Evolutionary conservation across 2,329 filamentous ascomycete species (phyloP), one percentile per base, ranked within the genome.

Genomic region (Davidsoniella virescens): DNA sequence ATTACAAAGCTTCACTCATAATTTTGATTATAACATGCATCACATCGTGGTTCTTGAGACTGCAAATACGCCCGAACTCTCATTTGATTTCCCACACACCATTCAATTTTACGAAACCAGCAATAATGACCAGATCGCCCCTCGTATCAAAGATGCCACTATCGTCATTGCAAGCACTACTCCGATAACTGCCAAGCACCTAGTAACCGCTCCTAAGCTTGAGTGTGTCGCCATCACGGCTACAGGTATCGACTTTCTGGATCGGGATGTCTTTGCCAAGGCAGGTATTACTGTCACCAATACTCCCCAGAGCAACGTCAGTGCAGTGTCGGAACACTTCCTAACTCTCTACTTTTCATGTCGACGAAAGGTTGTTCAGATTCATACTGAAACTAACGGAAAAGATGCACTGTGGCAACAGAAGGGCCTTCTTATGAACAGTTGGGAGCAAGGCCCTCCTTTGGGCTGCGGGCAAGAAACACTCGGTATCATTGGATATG

Each of bases 401-500:
- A 12, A 33, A 16, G 37, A 42, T 9, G 36, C 12, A 8, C 10
- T 18, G 14, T 52, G 51, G 51, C 7, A 49, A 12, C 17, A 47
- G 17, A 29, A 52, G n/a, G 40, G 46, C 10, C 12, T 52, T 4
- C 12, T 49, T n/a, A 52, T 44, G 16, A 33, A 25, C 3, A 29
- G 49, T 2, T 52, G 51, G 51, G 41, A 49, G 43, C 51, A 52
- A 43, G 50, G 47, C 4, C 55, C 56, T n/a, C 60, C 60, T n/a
- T 52, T 55, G 10, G 55, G 56, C n/a, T 60, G 59, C 44, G 47
- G 49, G 18, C 56, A 58, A n/a, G 60, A 61, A 47, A 57, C 57
- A 3, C 57, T 56, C 5, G 59, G 56, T 8, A 54, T 61, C 23
- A 49, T 61, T n/a, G 60, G 60, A 7, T 57, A 60, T 38, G 60